Percentiles rank a stretch among this genome's conserved stretches.
Conservation (phyloP, 192 early-diverging fungal species). For the Entomortierella lignicola region DNA sequence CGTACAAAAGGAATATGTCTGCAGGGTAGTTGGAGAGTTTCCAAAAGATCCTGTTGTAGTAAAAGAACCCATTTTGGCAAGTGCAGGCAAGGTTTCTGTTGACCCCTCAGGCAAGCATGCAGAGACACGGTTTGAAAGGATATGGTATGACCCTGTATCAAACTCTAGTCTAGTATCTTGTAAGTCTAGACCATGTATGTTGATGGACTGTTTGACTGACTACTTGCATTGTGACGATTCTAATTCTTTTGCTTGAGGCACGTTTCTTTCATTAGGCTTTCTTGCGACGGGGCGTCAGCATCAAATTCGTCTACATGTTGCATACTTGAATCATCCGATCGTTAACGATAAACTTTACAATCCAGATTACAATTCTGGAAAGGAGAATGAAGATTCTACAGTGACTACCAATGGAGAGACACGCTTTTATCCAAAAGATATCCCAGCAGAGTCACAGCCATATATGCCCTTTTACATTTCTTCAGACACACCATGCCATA, state of each 20-base stretch:
- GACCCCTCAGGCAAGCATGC: slow-evolving; percentile 39
- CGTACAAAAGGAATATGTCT: slow-evolving; percentile 46
- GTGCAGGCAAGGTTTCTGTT: slow-evolving; percentile 28
- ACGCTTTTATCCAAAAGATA: slow-evolving; percentile 36
- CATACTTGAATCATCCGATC: slow-evolving; percentile 34
- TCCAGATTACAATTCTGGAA: slow-evolving; percentile 11
- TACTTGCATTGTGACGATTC: no score
- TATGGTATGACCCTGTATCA: slow-evolving; percentile 34
- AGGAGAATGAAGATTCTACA: not conserved
- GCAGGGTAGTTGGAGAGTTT: slow-evolving; percentile 49
- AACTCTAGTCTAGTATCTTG: slow-evolving; percentile 39
- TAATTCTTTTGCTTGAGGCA: not conserved
- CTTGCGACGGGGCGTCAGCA: slow-evolving; percentile 44
- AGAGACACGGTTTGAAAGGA: slow-evolving; percentile 35
- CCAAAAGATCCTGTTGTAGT: slow-evolving; percentile 29
- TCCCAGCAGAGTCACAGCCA: slow-evolving; percentile 39
- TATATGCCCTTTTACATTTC: slow-evolving; percentile 46
- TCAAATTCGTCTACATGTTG: slow-evolving; percentile 48
- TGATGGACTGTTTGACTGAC: not conserved
- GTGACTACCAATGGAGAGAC: slow-evolving; percentile 22
- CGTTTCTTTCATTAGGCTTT: not conserved
- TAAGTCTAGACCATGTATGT: not conserved
- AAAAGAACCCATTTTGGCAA: slow-evolving; percentile 39
- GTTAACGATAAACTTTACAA: slow-evolving; percentile 47
- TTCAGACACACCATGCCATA: slow-evolving; percentile 36